Base-by-base conservation (phyloP, 208 protist species). In the Acanthamoeba castellanii region DNA sequence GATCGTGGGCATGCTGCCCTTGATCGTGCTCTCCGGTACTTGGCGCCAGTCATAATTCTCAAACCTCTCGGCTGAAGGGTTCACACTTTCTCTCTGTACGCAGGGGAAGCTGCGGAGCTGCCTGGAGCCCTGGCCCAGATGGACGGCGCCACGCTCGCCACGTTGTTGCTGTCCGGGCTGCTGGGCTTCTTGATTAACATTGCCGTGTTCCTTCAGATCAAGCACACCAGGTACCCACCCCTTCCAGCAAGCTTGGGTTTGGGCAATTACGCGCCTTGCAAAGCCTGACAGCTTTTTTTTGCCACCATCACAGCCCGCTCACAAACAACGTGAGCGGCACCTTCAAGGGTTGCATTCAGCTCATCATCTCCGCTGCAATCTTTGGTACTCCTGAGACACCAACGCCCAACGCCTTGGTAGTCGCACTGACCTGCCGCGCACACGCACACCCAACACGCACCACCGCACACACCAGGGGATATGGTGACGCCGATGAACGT, bases 161-260 rank as follows among this genome's bases (percentile, higher is more conserved):
- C 94, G 42, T 37, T 90, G 84, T 64, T 68, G 25, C 20, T 95
- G 22, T 78, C 95, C 18, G 95, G 94, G 16, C 50, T 96, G 25
- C 82, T 96, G 27, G 95, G 95, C 18, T 96, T 94, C 85, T n/a
- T 96, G 2, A 96, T 96, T 66, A 96, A 96, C 95, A 94, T 96
- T 85, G 93, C 95, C 70, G 76, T 66, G 47, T 95, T 87, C 42
- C 52, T 96, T 20, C 92, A 96, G 76, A 96, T 96, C 92, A 96
- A 96, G 52, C 78, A 90, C 88, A 96, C 95, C 4, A 93, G 82
- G 16, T 37, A 52, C 7, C 11, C 47, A 20, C 32, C 32, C 66
- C 32, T 74, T 74, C 66, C 11, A 52, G 47, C 47, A 4, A 52
- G 47, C 47, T n/a, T n/a, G 37, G 74, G 37, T 42, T n/a, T 3